A percentile compares a stretch with the other conserved stretches of the same genome.
Conservation (phyloP, 176 grass and related monocot species). For the Avena insularis region DNA sequence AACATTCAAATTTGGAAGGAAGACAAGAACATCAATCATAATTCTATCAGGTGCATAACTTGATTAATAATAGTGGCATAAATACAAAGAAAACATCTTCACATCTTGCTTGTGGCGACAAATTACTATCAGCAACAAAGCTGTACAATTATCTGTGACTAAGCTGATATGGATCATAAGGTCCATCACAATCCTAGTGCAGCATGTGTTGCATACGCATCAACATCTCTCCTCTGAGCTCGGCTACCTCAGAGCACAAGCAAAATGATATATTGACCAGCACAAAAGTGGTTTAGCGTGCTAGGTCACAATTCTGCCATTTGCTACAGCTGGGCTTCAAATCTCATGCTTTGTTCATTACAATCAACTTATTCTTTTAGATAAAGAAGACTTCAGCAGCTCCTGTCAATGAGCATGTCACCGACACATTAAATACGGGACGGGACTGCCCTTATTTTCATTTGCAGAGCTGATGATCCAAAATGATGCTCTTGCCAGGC, state of each 20-base stretch:
- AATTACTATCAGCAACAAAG: slow-evolving; percentile 23
- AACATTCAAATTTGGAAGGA: slow-evolving; percentile 19
- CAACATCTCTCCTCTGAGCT: not conserved
- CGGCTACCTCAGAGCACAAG: not conserved
- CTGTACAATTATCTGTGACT: slow-evolving; percentile 26
- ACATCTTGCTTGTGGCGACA: slow-evolving; percentile 10
- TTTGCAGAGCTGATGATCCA: not conserved
- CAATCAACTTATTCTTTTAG: not conserved
- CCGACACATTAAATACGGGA: slow-evolving; percentile 3
- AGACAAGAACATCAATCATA: slow-evolving; percentile 26
- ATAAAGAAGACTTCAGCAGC: not conserved
- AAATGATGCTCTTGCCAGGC: slow-evolving; percentile 10
- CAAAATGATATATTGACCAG: not conserved
- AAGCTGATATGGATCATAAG: slow-evolving; percentile 27
- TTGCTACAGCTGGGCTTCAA: slow-evolving; percentile 15
- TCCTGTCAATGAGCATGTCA: slow-evolving; percentile 11
- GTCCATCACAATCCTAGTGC: slow-evolving; percentile 6
- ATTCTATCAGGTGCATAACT: slow-evolving; percentile 17
- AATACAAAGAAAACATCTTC: slow-evolving; percentile 14
- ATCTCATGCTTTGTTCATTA: not conserved
- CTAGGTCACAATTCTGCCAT: not conserved
- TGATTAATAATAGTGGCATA: slow-evolving; percentile 2
- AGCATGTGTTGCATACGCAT: slow-evolving; percentile 25
- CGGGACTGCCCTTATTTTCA: not conserved
- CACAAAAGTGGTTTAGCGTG: not conserved